Conservation (phyloP, 495 filamentous ascomycete genomes). For the Aspergillus campestris region DNA sequence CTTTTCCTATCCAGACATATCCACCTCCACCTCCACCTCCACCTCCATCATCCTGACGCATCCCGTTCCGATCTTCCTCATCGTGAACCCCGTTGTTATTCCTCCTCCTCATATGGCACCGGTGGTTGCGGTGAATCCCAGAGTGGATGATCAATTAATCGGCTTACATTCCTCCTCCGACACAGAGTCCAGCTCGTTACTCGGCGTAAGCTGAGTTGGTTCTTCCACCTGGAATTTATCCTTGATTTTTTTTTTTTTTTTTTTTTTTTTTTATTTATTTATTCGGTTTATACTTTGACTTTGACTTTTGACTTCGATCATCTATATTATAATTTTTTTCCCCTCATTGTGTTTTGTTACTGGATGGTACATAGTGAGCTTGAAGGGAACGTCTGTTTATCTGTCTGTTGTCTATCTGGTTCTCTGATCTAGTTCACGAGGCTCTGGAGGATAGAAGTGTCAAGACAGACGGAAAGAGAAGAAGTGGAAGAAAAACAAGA, state of each 20-base stretch:
- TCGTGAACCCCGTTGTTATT: not conserved
- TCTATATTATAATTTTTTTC: not conserved
- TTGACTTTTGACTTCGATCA: not conserved
- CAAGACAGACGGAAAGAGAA: not conserved
- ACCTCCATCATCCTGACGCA: conserved; percentile 1
- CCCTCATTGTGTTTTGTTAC: conserved; percentile 1
- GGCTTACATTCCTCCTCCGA: conserved; percentile 15
- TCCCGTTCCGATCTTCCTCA: not conserved
- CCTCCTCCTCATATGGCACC: conserved; percentile 8
- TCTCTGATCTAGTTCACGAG: too few species aligned
- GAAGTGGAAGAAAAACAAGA: conserved; percentile 1
- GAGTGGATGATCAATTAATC: conserved; percentile 10
- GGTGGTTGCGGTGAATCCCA: conserved; percentile 9
- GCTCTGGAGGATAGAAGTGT: too few species aligned
- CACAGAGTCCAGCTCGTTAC: conserved; percentile 11
- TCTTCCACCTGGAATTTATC: not conserved
- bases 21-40: not conserved
- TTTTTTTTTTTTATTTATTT: not conserved
- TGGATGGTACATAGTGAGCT: too few species aligned
- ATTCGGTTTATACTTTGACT: not conserved
- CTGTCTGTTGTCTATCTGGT: too few species aligned
- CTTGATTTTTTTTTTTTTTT: not conserved
- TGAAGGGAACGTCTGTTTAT: too few species aligned
- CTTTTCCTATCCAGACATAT: not conserved
- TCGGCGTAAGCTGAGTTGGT: conserved; percentile 10